Evolutionary conservation across 805 yeast genomes (phyloP), one percentile per base, ranked within the genome.

Genomic region (Candida schatavii): DNA sequence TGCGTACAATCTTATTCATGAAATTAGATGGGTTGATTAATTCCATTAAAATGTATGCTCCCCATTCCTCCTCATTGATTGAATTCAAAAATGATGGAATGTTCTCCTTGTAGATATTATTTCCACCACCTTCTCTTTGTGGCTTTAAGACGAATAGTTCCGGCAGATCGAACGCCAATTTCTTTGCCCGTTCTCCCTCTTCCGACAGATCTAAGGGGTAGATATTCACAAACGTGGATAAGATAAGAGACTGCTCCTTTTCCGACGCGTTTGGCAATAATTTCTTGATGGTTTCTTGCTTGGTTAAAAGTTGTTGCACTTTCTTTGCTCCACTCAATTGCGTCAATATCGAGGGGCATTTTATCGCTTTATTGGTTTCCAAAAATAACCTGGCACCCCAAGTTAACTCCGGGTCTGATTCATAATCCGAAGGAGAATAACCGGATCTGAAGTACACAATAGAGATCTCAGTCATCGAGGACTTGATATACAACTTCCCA

Each of bases 101-200:
- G 52, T 88, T 85, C 28, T 80, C 79, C 55, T 87, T 86, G 64
- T 93, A 93, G 41, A 93, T 78, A 59, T 93, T 93, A 62, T 93
- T 89, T 15, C 99, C 99, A 35, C 99, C 99, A 30, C 99, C 99
- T 70, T 93, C 99, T 68, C 99, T 78, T 64, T 93, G 99, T 3
- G 99, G 99, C 57, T 93, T 93, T 52, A 93, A 72, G 1, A 93
- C 99, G 59, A 70, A 93, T 19, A 75, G 72, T 41, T 78, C 79
- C 0, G 97, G 91, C 2, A 62, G 46, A 46, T 78, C 80, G 36
- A 83, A 67, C 1, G 95, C 96, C 35, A 87, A 61, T 45, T 74
- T 65, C 44, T 77, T 79, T 4, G 93, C 96, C 28, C 55, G 43
- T 33, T 54, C 50, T 3, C 96, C 97, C 26, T 73, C 70, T 30